Conservation (phyloP, 2,329 filamentous ascomycete species). For the Neopestalotiopsis sp. region DNA sequence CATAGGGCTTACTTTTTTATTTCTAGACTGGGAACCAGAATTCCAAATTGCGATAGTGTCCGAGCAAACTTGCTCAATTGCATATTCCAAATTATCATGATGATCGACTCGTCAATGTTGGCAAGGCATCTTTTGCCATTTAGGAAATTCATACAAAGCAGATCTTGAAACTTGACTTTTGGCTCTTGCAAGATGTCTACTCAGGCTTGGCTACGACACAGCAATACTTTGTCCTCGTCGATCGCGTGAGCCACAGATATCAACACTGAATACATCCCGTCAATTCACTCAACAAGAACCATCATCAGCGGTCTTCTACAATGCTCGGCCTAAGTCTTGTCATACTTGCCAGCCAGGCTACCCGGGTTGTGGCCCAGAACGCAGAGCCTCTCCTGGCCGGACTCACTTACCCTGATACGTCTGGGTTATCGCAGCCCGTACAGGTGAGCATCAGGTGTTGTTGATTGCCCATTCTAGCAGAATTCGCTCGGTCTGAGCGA, state of each 20-base stretch:
- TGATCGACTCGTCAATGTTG: not conserved
- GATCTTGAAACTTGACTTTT: not conserved
- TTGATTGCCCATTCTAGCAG: not conserved
- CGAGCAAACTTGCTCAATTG: not conserved
- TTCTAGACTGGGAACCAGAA: not conserved
- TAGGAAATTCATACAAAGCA: not conserved
- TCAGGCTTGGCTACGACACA: not conserved
- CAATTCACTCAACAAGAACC: not conserved
- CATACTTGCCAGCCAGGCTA: not conserved
- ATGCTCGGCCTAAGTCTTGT: not conserved
- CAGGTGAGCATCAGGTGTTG: not conserved
- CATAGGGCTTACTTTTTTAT: not conserved
- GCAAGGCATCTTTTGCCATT: not conserved
- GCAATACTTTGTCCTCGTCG: not conserved
- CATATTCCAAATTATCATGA: not conserved
- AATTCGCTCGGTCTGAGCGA: no score
- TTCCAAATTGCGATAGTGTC: not conserved
- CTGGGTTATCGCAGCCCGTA: not conserved
- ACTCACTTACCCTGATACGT: not conserved
- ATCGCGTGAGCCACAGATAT: not conserved
- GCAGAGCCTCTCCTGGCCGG: not conserved
- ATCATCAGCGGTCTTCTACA: not conserved
- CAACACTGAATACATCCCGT: not conserved
- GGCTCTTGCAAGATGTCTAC: not conserved
- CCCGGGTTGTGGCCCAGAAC: not conserved